Evolutionary conservation across 805 yeast species (phyloP).

Genomic region (Candida golubevii): DNA sequence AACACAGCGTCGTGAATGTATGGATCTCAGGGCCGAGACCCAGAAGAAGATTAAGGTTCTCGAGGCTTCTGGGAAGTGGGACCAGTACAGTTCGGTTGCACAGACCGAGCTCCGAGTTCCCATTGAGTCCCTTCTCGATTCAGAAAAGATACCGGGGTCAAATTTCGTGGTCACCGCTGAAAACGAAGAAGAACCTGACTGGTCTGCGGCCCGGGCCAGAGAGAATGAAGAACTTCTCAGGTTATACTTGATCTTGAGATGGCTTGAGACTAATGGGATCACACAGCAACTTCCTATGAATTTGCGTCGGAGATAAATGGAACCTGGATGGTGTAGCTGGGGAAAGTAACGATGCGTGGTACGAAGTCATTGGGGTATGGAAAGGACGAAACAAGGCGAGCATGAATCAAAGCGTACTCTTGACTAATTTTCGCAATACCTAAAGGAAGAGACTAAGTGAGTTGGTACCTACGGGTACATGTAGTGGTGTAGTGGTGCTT

Average conservation of each 20-base stretch:
- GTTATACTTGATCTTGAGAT: constrained; percentile 6
- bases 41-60: not conserved
- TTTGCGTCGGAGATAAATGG: not conserved
- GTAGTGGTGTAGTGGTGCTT: no score
- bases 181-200: not conserved
- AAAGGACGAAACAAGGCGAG: no score
- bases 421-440: no score
- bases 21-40: not conserved
- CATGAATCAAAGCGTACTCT: no score
- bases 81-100: not conserved
- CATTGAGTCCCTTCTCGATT: not conserved
- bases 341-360: no score
- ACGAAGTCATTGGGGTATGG: no score
- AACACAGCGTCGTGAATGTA: not conserved
- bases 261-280: constrained; percentile 2
- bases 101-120: constrained; percentile 5
- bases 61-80: not conserved
- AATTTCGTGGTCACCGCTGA: not conserved
- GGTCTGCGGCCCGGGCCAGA: not conserved
- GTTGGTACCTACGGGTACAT: no score
- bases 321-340: no score
- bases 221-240: constrained; percentile 5
- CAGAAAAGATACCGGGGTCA: not conserved
- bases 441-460: no score
- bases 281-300: constrained; percentile 1